Percentiles rank a stretch among this genome's conserved stretches.
These are phyloP conservation scores for Jamesozyma gamospora DNA, from an alignment of 805 yeast species.

Conservation along the genomic window DNA sequence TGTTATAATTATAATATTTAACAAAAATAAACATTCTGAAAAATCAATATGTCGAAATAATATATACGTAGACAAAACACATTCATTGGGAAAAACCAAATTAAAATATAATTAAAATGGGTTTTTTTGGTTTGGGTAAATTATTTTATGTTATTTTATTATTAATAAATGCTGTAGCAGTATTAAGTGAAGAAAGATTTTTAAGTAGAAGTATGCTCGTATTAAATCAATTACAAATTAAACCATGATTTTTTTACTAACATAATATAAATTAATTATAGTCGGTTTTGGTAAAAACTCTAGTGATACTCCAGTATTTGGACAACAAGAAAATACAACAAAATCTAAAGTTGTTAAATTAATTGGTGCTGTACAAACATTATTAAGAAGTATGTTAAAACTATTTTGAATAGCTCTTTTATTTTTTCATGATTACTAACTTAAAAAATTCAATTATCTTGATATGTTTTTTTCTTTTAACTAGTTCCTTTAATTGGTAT, in stretches of 20 bases:
- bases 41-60: too few species aligned
- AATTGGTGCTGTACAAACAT: conserved; percentile 65
- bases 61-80: too few species aligned
- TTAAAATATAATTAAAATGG: conserved; percentile 2
- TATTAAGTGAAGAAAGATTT: conserved; percentile 71
- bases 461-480: too few species aligned
- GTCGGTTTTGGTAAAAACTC: conserved; percentile 39
- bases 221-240: too few species aligned
- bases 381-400: conserved; percentile 56
- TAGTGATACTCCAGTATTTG: conserved; percentile 35
- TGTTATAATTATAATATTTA: not conserved
- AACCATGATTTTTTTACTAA: too few species aligned
- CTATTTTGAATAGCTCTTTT: too few species aligned
- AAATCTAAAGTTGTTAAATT: conserved; percentile 52
- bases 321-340: conserved; percentile 38
- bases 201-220: conserved; percentile 46
- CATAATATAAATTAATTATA: conserved; percentile 3
- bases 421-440: too few species aligned
- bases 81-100: too few species aligned
- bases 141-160: conserved; percentile 45
- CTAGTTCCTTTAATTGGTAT: conserved; percentile 59
- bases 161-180: conserved; percentile 64
- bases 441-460: too few species aligned
- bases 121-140: conserved; percentile 53
- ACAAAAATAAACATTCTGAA: too few species aligned